phyloP scores from a whole-genome alignment of 495 filamentous ascomycete species.

The Staphylotrichum longicolle region DNA sequence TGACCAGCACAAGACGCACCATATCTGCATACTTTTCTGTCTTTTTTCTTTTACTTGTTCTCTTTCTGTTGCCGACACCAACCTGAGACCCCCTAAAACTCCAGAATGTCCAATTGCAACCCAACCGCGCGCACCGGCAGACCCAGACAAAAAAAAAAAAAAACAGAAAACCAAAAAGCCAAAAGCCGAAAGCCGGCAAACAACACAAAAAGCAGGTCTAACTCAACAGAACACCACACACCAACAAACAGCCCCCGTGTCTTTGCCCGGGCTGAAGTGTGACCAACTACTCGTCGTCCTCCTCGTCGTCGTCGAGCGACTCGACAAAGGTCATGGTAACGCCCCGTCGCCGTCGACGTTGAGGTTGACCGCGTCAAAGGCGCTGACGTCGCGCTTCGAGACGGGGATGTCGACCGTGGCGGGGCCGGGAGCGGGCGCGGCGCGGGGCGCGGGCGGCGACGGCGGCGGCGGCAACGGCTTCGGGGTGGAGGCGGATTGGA shows the following conservation, averaged over 20 bases:
- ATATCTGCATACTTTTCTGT: too few species aligned
- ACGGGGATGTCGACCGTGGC: constrained; percentile 5
- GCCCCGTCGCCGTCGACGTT: constrained; percentile 47
- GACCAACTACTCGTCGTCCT: background rate
- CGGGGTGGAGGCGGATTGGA: constrained; percentile 35
- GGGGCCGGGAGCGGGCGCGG: constrained; percentile 22
- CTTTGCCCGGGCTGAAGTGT: too few species aligned
- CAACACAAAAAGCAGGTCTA: background rate
- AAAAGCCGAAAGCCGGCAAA: background rate
- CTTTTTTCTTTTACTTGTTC: too few species aligned
- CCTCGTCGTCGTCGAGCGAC: constrained; percentile 40
- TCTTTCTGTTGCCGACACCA: too few species aligned
- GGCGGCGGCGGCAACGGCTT: constrained; percentile 28
- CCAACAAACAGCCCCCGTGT: background rate
- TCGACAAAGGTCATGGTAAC: constrained; percentile 53
- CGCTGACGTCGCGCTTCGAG: constrained; percentile 32
- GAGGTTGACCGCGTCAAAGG: constrained; percentile 49
- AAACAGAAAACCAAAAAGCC: too few species aligned
- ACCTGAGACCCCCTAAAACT: too few species aligned
- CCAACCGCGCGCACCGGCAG: too few species aligned
- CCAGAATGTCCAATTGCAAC: too few species aligned
- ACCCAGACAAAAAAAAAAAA: too few species aligned
- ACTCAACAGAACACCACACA: background rate
- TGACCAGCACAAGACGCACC: too few species aligned
- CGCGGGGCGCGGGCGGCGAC: background rate